A percentile compares a stretch with the other conserved stretches of the same genome.
phyloP scores from a whole-genome alignment of 2,329 filamentous ascomycete genomes.

The Daldinia eschscholtzii region DNA sequence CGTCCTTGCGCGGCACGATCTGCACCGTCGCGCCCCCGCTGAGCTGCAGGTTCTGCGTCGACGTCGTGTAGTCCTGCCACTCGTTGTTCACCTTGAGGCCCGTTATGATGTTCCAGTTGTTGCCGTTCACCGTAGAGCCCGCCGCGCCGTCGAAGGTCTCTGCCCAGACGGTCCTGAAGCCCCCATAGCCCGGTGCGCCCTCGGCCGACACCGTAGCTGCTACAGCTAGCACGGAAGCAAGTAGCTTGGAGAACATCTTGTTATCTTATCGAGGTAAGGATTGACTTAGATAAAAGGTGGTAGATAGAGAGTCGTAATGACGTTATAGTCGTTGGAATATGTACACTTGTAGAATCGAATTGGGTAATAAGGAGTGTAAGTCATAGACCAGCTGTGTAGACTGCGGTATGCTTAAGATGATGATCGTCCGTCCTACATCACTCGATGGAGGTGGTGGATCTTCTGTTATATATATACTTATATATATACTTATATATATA shows the following conservation, averaged over 20 bases:
- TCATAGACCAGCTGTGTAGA: conserved; percentile 44
- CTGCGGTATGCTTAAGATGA: conserved; percentile 37
- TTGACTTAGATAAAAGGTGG: conserved; percentile 18
- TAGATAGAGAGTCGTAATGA: conserved; percentile 21
- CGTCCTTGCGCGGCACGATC: conserved; percentile 60
- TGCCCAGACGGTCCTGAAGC: conserved; percentile 60
- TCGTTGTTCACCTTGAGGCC: conserved; percentile 47
- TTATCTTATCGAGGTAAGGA: conserved; percentile 18
- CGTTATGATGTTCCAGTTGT: conserved; percentile 52
- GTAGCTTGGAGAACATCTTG: conserved; percentile 45
- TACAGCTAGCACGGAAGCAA: conserved; percentile 40
- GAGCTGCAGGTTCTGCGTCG: conserved; percentile 65
- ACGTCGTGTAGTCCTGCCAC: conserved; percentile 61
- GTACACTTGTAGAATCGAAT: conserved; percentile 41
- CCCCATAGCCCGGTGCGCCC: conserved; percentile 55
- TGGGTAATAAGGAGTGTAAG: conserved; percentile 45
- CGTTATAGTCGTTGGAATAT: conserved; percentile 36
- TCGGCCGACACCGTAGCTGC: conserved; percentile 41
- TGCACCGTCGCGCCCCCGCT: conserved; percentile 65
- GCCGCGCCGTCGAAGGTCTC: conserved; percentile 60
- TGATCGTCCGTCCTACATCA: conserved; percentile 42
- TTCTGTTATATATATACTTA: conserved; percentile 31
- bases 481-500: background rate
- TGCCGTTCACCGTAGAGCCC: conserved; percentile 54
- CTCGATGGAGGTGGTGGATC: conserved; percentile 36